Conservation (phyloP, 768 basidiomycete genomes). For the Tricholoma flavovirens region DNA sequence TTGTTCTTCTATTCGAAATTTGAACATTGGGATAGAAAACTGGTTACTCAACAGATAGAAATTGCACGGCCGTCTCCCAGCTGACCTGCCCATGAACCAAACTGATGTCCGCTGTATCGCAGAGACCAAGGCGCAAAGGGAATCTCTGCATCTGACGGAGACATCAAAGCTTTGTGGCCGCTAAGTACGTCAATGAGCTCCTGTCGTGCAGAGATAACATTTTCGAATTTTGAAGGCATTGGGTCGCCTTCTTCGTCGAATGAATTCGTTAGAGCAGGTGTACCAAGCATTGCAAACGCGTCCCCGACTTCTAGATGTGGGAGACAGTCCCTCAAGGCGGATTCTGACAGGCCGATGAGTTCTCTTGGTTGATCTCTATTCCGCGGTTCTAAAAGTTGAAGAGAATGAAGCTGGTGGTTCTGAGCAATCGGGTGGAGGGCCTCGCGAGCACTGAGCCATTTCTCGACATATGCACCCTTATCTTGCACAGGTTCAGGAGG, state of each 20-base stretch:
- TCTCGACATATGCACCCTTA: conserved; percentile 62
- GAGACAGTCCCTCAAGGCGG: conserved; percentile 66
- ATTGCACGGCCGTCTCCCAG: conserved; percentile 94
- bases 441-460: conserved; percentile 69
- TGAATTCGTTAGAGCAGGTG: conserved; percentile 45
- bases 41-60: conserved; percentile 49
- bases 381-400: conserved; percentile 45
- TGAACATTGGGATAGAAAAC: background rate
- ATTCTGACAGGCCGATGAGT: conserved; percentile 70
- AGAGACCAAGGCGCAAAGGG: conserved; percentile 79
- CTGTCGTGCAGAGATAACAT: conserved; percentile 45
- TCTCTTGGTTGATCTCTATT: conserved; percentile 46
- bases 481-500: conserved; percentile 44
- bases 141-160: conserved; percentile 12
- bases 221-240: conserved; percentile 23
- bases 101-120: conserved; percentile 89
- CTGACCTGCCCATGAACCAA: conserved; percentile 88
- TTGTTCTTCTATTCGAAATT: conserved; percentile 1
- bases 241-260: conserved; percentile 30
- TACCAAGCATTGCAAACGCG: conserved; percentile 61
- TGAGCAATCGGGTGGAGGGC: conserved; percentile 31
- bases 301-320: conserved; percentile 88
- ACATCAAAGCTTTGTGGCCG: conserved; percentile 69
- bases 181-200: conserved; percentile 79
- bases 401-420: conserved; percentile 21